Base-by-base conservation (phyloP, 805 yeast species). In the Lipomyces sp. region DNA sequence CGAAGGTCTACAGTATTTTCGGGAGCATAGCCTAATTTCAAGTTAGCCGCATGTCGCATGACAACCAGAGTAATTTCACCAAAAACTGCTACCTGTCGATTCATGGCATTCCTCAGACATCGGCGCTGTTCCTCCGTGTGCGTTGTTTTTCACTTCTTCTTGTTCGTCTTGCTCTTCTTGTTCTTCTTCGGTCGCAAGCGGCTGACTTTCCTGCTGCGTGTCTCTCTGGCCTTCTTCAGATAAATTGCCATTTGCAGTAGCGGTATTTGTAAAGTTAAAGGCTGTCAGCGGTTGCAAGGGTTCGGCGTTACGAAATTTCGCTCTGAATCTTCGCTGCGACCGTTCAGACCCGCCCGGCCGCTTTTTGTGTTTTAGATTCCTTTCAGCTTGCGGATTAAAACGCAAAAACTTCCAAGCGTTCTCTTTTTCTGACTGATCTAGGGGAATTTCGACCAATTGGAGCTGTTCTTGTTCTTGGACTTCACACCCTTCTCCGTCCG, bases 321-420 rank as follows among this genome's bases (percentile, higher is more conserved):
- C 15, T 50, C 15, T 50, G 53, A 50, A 50, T 50, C 53, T 33
- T n/a, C 32, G 53, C 1, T 18, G 10, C 53, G 53, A 50, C 53
- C 53, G 53, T 15, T 10, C 53, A 50, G 53, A 15, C 3, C 53
- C 53, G 53, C 53, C 53, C 29, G 53, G 53, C 53, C 53, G 53
- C 11, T 15, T 18, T 32, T 30, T 5, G 6, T 50, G 24, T 5
- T n/a, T 50, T 32, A 50, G 15, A 50, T 2, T 30, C 53, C 24
- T 18, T 7, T 50, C 53, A 30, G 53, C 53, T 50, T 50, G 32
- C 1, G 53, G 32, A 50, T 2, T 2, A 30, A 50, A 50, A 15
- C 15, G 53, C 32, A 50, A 50, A 13, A 8, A 32, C 53, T n/a
- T 50, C 53, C 2, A 50, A 50, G 1, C 33, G 18, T 8, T 50